Conservation (phyloP, 2,329 filamentous ascomycete genomes). For the Fusarium siculi region DNA sequence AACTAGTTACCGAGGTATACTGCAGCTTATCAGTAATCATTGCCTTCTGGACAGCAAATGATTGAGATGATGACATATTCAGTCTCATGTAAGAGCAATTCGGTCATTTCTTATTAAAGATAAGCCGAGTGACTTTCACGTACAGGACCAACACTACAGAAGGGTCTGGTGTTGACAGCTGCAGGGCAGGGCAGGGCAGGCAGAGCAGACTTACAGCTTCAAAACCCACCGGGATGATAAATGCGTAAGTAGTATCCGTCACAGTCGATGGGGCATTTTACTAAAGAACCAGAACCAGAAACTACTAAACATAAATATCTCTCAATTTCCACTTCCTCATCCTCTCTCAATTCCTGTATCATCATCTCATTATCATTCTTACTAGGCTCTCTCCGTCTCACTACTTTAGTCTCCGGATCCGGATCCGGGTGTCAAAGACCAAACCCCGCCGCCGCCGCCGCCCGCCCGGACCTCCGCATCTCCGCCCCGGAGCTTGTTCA, state of each 20-base stretch:
- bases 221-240: slow-evolving; percentile 36
- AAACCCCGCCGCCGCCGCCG: slow-evolving; percentile 4
- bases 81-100: neutral
- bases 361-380: neutral
- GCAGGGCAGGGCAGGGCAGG: neutral
- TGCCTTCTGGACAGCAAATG: neutral
- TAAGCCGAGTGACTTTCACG: neutral
- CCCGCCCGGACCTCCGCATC: slow-evolving; percentile 17
- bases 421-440: slow-evolving; percentile 13
- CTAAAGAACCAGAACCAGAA: slow-evolving; percentile 11
- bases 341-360: neutral
- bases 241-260: slow-evolving; percentile 39
- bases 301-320: slow-evolving; percentile 11
- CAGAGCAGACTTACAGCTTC: neutral
- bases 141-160: neutral
- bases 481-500: slow-evolving; percentile 4
- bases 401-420: neutral
- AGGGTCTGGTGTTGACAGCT: neutral
- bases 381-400: neutral
- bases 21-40: neutral
- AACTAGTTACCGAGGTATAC: neutral
- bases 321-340: neutral
- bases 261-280: slow-evolving; percentile 32
- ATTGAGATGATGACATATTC: neutral
- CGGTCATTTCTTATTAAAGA: neutral